A percentile compares a stretch with the other conserved stretches of the same genome.
These are phyloP conservation scores for Pelargonium citronellum DNA, from an alignment of 441 rosid genomes.

Conservation along the genomic window DNA sequence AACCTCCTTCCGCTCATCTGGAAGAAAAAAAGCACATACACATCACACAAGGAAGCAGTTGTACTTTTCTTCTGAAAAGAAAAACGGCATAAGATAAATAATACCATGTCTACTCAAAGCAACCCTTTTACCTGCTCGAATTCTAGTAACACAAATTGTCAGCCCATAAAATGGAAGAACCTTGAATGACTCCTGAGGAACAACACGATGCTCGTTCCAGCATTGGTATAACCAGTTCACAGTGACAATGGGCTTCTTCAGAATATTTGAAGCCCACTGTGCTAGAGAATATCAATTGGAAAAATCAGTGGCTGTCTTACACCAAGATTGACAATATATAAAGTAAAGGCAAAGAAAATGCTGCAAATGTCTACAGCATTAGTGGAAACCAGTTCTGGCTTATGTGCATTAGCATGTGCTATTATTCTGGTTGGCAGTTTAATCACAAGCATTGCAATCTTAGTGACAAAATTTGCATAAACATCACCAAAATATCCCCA, in stretches of 20 bases:
- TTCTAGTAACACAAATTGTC: conserved; percentile 68
- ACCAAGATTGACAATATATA: neutral
- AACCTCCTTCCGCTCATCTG: conserved; percentile 81
- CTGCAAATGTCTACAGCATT: conserved; percentile 1
- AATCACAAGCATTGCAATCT: neutral
- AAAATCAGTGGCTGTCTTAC: conserved; percentile 18
- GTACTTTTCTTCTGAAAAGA: neutral
- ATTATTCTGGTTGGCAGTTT: conserved; percentile 1
- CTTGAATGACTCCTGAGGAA: conserved; percentile 77
- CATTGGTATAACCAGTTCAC: conserved; percentile 82
- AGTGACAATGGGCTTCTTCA: conserved; percentile 82
- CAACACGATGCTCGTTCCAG: conserved; percentile 93
- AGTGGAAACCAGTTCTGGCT: neutral
- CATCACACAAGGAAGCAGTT: neutral
- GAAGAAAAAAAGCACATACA: conserved; percentile 22
- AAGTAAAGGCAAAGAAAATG: neutral
- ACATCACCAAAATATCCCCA: neutral
- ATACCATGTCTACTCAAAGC: neutral
- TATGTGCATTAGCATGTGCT: neutral
- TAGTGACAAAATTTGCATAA: neutral
- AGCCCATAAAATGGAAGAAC: conserved; percentile 92
- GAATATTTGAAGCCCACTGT: conserved; percentile 88
- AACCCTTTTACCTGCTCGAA: conserved; percentile 57
- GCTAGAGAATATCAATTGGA: conserved; percentile 18
- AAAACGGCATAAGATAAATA: neutral